A percentile compares a stretch with the other conserved stretches of the same genome.
phyloP scores from a whole-genome alignment of 2,329 filamentous ascomycete species.

The Colletotrichum sp. region DNA sequence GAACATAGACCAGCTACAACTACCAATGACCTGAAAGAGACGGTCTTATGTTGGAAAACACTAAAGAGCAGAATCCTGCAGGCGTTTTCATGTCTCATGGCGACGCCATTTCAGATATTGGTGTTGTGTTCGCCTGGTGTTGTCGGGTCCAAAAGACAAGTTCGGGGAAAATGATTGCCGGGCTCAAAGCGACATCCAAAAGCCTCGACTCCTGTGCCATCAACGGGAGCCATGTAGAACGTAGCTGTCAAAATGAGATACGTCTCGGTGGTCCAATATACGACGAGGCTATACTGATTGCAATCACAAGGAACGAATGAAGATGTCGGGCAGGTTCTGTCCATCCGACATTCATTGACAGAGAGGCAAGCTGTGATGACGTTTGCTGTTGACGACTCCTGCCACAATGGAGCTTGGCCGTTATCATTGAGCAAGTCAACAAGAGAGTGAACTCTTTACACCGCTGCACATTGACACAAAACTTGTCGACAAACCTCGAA shows the following conservation, averaged over 20 bases:
- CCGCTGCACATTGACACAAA: neutral
- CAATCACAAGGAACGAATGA: neutral
- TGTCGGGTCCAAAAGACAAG: accelerated
- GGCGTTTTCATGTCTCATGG: neutral
- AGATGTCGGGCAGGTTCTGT: neutral
- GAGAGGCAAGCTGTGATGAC: neutral
- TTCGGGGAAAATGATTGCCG: accelerated
- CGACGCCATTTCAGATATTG: neutral
- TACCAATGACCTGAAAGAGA: neutral
- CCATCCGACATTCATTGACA: neutral
- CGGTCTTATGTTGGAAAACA: neutral
- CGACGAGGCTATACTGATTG: neutral
- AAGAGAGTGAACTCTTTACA: neutral
- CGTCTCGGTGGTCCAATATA: neutral
- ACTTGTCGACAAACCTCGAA: neutral
- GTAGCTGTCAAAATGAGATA: neutral
- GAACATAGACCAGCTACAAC: neutral
- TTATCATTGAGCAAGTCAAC: neutral
- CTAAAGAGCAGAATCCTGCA: neutral
- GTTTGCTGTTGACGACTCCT: neutral
- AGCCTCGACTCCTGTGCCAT: neutral
- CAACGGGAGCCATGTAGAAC: neutral
- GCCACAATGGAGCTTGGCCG: neutral
- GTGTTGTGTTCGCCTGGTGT: neutral
- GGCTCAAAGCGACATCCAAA: neutral